These are phyloP conservation scores for grape (Vitis vinifera) DNA, from an alignment of 164 flowering plant species.

Conservation along the genomic window ASM3070453v1 NC_081816.1:18574501-18575000, in stretches of 20 bases:
- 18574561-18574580: conserved; percentile 58
- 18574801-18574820: conserved; percentile 34
- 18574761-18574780: conserved; percentile 36
- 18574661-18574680: conserved; percentile 53
- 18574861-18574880: not conserved
- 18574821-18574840: conserved; percentile 39
- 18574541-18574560: conserved; percentile 66
- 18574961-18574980: no score
- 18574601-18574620: conserved; percentile 42
- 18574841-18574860: conserved; percentile 3
- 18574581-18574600: conserved; percentile 63
- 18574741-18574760: conserved; percentile 49
- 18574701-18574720: conserved; percentile 46
- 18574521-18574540: conserved; percentile 74
- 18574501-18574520: conserved; percentile 61
- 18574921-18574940: not conserved
- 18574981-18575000: no score
- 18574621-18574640: conserved; percentile 51
- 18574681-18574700: conserved; percentile 46
- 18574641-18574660: conserved; percentile 52
- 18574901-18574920: conserved; percentile 13
- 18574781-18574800: conserved; percentile 31
- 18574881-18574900: not conserved
- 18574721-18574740: conserved; percentile 61
- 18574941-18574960: not conserved